phyloP scores from a whole-genome alignment of 179 eudicot genomes.

The Patellifolia procumbens region DNA sequence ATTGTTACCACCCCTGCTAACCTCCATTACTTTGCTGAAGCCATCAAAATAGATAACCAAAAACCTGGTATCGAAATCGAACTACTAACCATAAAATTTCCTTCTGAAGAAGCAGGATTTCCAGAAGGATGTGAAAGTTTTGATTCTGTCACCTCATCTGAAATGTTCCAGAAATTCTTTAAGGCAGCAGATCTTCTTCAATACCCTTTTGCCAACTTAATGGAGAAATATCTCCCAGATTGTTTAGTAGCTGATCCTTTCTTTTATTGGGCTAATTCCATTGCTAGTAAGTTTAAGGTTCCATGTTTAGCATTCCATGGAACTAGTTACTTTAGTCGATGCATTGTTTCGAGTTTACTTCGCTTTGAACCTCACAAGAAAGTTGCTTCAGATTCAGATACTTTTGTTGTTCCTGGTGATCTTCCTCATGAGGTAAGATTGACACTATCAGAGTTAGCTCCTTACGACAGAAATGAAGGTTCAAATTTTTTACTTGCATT shows the following conservation, averaged over 20 bases:
- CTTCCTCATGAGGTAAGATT: slow-evolving; percentile 34
- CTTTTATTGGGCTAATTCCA: slow-evolving; percentile 23
- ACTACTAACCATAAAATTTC: slow-evolving; percentile 27
- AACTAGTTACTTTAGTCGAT: slow-evolving; percentile 27
- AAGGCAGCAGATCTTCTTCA: slow-evolving; percentile 22
- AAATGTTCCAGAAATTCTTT: slow-evolving; percentile 8
- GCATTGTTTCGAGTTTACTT: slow-evolving; percentile 10
- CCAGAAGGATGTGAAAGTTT: slow-evolving; percentile 29
- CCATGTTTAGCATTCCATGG: slow-evolving; percentile 35
- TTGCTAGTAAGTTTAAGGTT: slow-evolving; percentile 16
- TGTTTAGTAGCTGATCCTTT: slow-evolving; percentile 32
- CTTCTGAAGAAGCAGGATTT: slow-evolving; percentile 25
- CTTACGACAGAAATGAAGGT: slow-evolving; percentile 11
- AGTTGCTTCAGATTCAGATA: slow-evolving; percentile 28
- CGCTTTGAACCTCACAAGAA: slow-evolving; percentile 17
- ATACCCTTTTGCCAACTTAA: slow-evolving; percentile 24
- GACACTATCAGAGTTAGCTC: slow-evolving; percentile 8
- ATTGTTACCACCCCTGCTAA: slow-evolving; percentile 37
- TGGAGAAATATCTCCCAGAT: slow-evolving; percentile 14
- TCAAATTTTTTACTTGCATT: slow-evolving; percentile 14
- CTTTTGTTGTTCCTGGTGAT: slow-evolving; percentile 23
- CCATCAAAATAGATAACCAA: slow-evolving; percentile 6
- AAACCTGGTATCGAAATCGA: slow-evolving; percentile 5
- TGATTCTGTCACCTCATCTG: background rate
- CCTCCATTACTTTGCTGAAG: slow-evolving; percentile 16